Base-by-base conservation (phyloP, 1,284 basidiomycete species). In the Heterobasidion parviporum region DNA sequence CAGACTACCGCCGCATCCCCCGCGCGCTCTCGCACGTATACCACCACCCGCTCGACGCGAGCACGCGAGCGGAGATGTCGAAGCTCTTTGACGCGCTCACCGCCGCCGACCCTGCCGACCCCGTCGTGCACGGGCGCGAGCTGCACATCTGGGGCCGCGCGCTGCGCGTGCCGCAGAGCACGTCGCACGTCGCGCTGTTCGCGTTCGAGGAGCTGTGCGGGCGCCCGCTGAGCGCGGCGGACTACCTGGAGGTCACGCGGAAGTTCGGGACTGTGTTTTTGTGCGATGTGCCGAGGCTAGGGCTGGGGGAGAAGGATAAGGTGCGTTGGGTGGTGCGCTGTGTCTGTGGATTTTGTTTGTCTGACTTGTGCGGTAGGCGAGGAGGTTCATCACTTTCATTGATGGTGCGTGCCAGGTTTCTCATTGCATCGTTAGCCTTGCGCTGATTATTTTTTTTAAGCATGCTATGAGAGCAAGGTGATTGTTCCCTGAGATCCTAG, bases 371-470 rank as follows among this genome's bases (percentile, higher is more conserved):
- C 14, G 10, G 33, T 44, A 90, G 87, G 94, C 94, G 7, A 78
- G 96, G 58, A 78, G 97, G 58, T 98, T 99, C 69, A 99, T 99
- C 70, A 97, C 95, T 0, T 98, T 98, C 65, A 89, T 99, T 65
- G 96, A 99, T 74, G 92, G 90, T 80, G 62, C 64, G 79, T 75
- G 15, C 2, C 8, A 14, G 8, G 18, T 46, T 57, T 52, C 18
- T 49, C 35, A 26, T 48, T 46, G 48, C 16, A 41, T 16, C 38
- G 35, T 47, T 53, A 35, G 35, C 54, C 8, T 4, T n/a, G 56
- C 48, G 14, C 33, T 62, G 35, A 57, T 49, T 50, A 41, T 34
- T 34, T 18, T 53, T n/a, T 44, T 50, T 3, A 54, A 89, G 88
- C 92, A 15, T 94, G 92, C 67, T 96, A 97, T 65, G 94, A 96